Conservation (phyloP, 148 eudicot species). For the Selenicereus undatus region DNA sequence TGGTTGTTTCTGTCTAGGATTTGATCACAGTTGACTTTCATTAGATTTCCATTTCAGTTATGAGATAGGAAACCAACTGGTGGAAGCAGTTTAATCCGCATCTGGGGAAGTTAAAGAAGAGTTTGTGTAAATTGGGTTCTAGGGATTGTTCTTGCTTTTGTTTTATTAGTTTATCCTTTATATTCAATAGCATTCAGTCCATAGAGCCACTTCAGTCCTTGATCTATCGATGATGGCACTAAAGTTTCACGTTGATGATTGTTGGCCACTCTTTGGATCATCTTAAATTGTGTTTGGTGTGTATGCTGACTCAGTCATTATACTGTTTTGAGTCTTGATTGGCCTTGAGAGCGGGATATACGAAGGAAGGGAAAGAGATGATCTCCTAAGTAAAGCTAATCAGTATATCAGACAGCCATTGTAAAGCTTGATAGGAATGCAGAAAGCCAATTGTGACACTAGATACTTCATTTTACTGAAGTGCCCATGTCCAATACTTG, state of each 20-base stretch:
- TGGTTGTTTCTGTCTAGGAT: slow-evolving; percentile 11
- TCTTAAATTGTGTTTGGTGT: neutral
- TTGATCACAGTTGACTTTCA: slow-evolving; percentile 22
- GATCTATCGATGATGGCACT: neutral
- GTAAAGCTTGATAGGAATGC: neutral
- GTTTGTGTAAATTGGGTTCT: neutral
- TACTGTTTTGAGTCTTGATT: neutral
- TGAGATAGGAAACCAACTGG: neutral
- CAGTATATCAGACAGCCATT: neutral
- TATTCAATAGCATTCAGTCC: neutral
- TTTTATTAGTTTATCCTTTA: neutral
- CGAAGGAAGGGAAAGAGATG: neutral
- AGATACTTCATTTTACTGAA: neutral
- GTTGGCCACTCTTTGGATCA: neutral
- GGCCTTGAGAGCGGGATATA: neutral
- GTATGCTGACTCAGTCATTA: neutral
- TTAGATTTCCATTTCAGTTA: neutral
- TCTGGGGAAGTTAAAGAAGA: neutral
- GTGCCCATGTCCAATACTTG: neutral
- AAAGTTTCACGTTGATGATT: neutral
- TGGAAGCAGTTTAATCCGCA: neutral
- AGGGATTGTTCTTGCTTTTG: neutral
- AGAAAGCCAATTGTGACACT: neutral
- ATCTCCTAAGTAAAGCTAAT: neutral
- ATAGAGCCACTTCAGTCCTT: neutral